A percentile compares a stretch with the other conserved stretches of the same genome.
phyloP scores from a whole-genome alignment of 2,329 filamentous ascomycete species.

The Alternaria ethzedia region DNA sequence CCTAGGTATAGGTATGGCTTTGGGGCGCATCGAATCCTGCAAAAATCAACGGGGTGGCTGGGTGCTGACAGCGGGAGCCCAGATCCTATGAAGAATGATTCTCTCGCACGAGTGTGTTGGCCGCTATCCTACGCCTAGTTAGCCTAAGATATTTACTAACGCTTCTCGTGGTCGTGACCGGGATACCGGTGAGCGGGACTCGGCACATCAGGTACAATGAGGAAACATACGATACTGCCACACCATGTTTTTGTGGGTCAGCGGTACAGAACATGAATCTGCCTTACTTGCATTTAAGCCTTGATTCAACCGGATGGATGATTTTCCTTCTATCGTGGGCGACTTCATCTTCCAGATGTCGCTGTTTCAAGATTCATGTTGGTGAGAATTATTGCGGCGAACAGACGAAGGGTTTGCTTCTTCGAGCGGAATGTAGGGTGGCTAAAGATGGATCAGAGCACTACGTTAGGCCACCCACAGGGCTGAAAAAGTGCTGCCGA shows the following conservation, averaged over 20 bases:
- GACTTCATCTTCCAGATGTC: not conserved
- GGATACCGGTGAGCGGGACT: conserved; percentile 10
- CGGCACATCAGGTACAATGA: conserved; percentile 13
- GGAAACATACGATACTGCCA: not conserved
- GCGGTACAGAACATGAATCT: not conserved
- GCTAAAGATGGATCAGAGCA: not conserved
- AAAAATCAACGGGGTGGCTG: conserved; percentile 2
- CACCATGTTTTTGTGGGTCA: not conserved
- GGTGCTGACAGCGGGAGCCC: conserved; percentile 1
- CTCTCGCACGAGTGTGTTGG: not conserved
- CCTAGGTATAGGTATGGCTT: not conserved
- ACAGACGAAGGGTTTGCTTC: not conserved
- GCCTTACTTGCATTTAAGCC: conserved; percentile 3
- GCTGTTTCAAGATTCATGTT: not conserved
- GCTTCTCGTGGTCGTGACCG: conserved; percentile 5
- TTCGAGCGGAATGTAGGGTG: not conserved
- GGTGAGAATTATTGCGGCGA: not conserved
- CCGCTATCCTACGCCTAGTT: conserved; percentile 2
- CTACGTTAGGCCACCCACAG: not conserved
- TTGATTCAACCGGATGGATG: not conserved
- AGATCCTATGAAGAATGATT: not conserved
- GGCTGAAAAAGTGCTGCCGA: not conserved
- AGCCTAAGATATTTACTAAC: not conserved
- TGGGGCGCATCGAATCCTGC: not conserved
- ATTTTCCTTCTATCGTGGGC: not conserved